Percentiles rank a stretch among this genome's conserved stretches.
These are phyloP conservation scores for Dactylellina parvicollis DNA, from an alignment of 2,329 filamentous ascomycete species.

Conservation along the genomic window DNA sequence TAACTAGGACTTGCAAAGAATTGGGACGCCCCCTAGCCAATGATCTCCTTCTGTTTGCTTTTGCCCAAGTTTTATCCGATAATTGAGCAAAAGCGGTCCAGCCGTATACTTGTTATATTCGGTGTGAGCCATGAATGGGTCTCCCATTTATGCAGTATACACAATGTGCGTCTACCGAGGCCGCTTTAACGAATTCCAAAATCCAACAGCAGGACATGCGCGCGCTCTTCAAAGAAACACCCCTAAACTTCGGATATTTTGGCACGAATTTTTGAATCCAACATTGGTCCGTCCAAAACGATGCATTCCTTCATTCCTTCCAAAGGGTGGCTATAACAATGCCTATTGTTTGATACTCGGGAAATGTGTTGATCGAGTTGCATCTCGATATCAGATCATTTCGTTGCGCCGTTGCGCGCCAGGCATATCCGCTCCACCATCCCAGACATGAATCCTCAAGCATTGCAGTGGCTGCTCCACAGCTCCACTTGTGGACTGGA, in stretches of 20 bases:
- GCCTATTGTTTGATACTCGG: slow-evolving; percentile 32
- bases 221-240: slow-evolving; percentile 3
- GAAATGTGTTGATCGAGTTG: slow-evolving; percentile 44
- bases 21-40: too few species aligned
- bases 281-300: neutral
- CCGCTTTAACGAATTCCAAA: too few species aligned
- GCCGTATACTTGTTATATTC: too few species aligned
- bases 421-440: slow-evolving; percentile 39
- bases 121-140: too few species aligned
- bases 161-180: too few species aligned
- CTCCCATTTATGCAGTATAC: too few species aligned
- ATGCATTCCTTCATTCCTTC: neutral
- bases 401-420: neutral
- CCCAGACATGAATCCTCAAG: neutral
- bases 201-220: neutral
- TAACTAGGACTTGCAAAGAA: too few species aligned
- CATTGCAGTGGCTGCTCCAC: too few species aligned
- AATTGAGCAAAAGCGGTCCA: too few species aligned
- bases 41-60: too few species aligned
- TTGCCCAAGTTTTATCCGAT: too few species aligned
- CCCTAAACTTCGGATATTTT: slow-evolving; percentile 1
- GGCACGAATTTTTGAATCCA: neutral
- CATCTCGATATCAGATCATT: neutral
- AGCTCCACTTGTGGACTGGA: neutral
- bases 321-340: slow-evolving; percentile 9